phyloP scores from a whole-genome alignment of 2,329 filamentous ascomycete species.

The Aurifilum marmelostoma region DNA sequence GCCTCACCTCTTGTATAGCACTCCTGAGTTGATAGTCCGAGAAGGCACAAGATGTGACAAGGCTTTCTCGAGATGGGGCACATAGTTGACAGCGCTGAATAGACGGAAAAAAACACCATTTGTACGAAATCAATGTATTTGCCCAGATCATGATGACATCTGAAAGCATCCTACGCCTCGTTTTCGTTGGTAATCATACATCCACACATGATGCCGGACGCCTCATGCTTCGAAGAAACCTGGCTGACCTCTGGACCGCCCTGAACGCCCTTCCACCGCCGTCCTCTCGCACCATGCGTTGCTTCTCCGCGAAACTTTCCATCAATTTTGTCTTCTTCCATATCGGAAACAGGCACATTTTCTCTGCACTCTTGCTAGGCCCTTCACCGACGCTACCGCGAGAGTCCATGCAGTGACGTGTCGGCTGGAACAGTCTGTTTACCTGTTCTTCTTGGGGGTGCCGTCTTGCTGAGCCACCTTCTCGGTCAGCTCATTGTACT shows the following conservation, averaged over 20 bases:
- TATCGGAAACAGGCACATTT: background rate
- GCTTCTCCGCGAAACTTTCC: background rate
- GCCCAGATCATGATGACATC: background rate
- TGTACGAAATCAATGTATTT: background rate
- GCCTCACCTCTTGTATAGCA: background rate
- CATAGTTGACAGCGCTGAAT: background rate
- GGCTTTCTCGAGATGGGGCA: background rate
- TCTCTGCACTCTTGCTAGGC: background rate
- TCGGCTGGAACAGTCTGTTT: conserved; percentile 33
- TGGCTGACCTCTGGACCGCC: background rate
- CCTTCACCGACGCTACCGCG: background rate
- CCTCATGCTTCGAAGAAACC: background rate
- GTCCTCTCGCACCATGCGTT: background rate
- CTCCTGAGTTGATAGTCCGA: background rate
- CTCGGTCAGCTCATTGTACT: conserved; percentile 86
- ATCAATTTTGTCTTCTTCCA: background rate
- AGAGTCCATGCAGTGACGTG: background rate
- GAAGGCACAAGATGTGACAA: background rate
- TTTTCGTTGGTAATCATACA: conserved; percentile 5
- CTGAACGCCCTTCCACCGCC: conserved; percentile 1
- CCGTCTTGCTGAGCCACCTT: conserved; percentile 67
- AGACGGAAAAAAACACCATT: background rate
- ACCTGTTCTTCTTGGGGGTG: conserved; percentile 63
- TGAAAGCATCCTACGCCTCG: conserved; percentile 6
- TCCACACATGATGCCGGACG: conserved; percentile 8